A percentile compares a stretch with the other conserved stretches of the same genome.
These are phyloP conservation scores for Xanthoconium separans DNA, from an alignment of 1,284 basidiomycete genomes.

Conservation along the genomic window DNA sequence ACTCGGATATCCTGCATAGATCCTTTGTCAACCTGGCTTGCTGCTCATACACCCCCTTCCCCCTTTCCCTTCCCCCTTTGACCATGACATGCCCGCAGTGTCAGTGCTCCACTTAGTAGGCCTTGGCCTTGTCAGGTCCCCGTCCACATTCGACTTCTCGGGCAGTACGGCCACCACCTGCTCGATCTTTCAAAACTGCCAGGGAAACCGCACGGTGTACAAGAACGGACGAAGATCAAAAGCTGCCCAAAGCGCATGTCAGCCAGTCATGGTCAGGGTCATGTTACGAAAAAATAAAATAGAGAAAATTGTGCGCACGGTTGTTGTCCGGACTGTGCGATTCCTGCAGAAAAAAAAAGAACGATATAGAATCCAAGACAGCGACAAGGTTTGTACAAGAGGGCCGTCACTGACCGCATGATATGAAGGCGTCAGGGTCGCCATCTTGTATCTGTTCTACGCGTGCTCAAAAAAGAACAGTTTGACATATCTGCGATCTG, in stretches of 20 bases:
- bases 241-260: conserved; percentile 44
- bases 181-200: conserved; percentile 96
- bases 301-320: conserved; percentile 49
- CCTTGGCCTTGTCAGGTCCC: conserved; percentile 38
- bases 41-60: too few species aligned
- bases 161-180: conserved; percentile 73
- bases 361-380: too few species aligned
- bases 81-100: too few species aligned
- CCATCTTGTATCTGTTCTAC: conserved; percentile 99
- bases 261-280: too few species aligned
- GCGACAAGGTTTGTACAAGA: background rate
- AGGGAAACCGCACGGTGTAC: conserved; percentile 91
- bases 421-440: conserved; percentile 94
- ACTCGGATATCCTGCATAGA: too few species aligned
- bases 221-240: conserved; percentile 97
- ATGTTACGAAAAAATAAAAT: too few species aligned
- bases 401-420: conserved; percentile 73
- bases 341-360: conserved; percentile 51
- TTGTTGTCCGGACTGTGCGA: conserved; percentile 98
- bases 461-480: conserved; percentile 97
- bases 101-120: conserved; percentile 31
- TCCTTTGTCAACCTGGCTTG: too few species aligned
- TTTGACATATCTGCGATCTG: conserved; percentile 96
- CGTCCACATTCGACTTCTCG: conserved; percentile 55
- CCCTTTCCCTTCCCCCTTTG: too few species aligned